These are phyloP conservation scores for Phytophthora nicotianae DNA, from an alignment of 352 stramenopile species.

Conservation along the genomic window DNA sequence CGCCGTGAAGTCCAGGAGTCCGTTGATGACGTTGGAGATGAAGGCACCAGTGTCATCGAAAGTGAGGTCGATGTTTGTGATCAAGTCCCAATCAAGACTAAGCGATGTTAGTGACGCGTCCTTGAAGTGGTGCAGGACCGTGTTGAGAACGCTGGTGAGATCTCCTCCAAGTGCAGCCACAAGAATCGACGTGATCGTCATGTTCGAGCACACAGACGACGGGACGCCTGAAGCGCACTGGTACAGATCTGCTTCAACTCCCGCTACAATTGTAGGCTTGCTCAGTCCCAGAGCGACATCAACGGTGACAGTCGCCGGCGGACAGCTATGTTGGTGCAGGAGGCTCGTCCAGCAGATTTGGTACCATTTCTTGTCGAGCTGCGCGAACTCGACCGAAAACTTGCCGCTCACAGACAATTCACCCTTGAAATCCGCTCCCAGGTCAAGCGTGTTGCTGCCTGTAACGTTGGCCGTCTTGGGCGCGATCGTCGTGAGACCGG, in stretches of 20 bases:
- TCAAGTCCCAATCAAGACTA: slow-evolving; percentile 44
- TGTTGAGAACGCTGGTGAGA: slow-evolving; percentile 41
- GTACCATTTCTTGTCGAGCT: slow-evolving; percentile 67
- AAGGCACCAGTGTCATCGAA: slow-evolving; percentile 47
- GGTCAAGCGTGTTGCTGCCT: slow-evolving; percentile 35
- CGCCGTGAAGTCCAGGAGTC: slow-evolving; percentile 53
- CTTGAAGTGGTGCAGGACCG: slow-evolving; percentile 39
- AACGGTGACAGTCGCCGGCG: slow-evolving; percentile 35
- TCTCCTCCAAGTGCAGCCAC: slow-evolving; percentile 37
- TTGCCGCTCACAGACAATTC: slow-evolving; percentile 41
- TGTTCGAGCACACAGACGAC: slow-evolving; percentile 47
- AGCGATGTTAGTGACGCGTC: slow-evolving; percentile 41
- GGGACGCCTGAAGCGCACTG: slow-evolving; percentile 35
- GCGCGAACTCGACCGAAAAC: slow-evolving; percentile 50
- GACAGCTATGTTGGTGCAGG: slow-evolving; percentile 45
- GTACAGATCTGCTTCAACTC: slow-evolving; percentile 40
- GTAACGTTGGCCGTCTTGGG: slow-evolving; percentile 49
- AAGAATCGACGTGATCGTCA: slow-evolving; percentile 54
- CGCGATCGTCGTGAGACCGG: slow-evolving; percentile 38
- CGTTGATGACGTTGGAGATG: slow-evolving; percentile 52
- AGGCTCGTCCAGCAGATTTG: slow-evolving; percentile 60
- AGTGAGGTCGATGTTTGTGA: slow-evolving; percentile 55
- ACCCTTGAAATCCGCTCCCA: slow-evolving; percentile 47
- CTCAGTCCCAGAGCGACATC: slow-evolving; percentile 42
- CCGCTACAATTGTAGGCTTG: slow-evolving; percentile 35